A percentile compares a stretch with the other conserved stretches of the same genome.
Evolutionary conservation across 1,284 basidiomycete species (phyloP).

Genomic region (Cryptococcus wingfieldii): DNA sequence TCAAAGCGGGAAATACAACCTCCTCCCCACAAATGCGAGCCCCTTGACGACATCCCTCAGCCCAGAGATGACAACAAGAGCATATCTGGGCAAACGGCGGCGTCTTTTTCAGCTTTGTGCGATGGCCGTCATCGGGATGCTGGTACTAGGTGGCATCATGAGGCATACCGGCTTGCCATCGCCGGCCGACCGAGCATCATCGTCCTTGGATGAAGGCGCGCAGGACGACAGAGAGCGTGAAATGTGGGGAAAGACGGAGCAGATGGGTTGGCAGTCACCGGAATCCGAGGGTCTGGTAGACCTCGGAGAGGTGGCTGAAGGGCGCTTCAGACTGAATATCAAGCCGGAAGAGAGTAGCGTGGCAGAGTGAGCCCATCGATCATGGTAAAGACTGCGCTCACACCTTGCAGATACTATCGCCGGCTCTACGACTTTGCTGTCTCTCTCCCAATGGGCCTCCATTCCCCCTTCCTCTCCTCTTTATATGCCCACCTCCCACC

Average conservation of each 20-base stretch:
- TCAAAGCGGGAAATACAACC: too few species aligned
- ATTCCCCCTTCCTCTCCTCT: conserved; percentile 13
- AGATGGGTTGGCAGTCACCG: conserved; percentile 18
- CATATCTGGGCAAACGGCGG: too few species aligned
- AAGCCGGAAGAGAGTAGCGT: conserved; percentile 12
- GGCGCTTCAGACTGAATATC: conserved; percentile 19
- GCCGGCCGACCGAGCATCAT: too few species aligned
- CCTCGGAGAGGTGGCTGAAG: conserved; percentile 25
- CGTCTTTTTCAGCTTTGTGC: too few species aligned
- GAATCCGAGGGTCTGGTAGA: conserved; percentile 12
- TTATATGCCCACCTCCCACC: conserved; percentile 20
- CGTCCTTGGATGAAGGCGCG: too few species aligned
- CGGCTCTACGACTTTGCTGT: conserved; percentile 21
- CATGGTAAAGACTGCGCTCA: background rate
- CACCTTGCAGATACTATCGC: conserved; percentile 17
- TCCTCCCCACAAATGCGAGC: too few species aligned
- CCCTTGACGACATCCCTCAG: too few species aligned
- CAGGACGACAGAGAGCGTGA: background rate
- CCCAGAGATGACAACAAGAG: too few species aligned
- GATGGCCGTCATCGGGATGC: too few species aligned
- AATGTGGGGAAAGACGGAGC: conserved; percentile 22
- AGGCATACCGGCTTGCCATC: too few species aligned
- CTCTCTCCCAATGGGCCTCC: conserved; percentile 9
- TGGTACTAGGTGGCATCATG: too few species aligned
- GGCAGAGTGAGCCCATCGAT: conserved; percentile 14